Conservation (phyloP, 116 monocot genomes). For the Posidonia oceanica region DNA sequence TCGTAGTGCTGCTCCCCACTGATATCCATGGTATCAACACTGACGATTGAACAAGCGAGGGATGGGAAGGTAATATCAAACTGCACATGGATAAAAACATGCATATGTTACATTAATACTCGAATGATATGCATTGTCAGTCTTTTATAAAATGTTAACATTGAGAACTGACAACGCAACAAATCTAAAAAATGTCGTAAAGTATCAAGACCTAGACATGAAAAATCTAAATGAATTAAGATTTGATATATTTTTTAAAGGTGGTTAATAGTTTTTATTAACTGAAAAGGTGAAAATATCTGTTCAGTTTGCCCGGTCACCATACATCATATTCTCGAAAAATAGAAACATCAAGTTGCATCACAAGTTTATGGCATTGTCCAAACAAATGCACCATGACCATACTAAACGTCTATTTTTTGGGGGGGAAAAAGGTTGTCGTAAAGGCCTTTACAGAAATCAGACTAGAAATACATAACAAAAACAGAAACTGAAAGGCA, state of each 20-base stretch:
- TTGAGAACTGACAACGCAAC: too few relatives aligned
- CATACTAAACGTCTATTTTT: too few relatives aligned
- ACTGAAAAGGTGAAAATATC: too few relatives aligned
- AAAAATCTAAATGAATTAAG: not conserved
- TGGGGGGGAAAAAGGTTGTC: too few relatives aligned
- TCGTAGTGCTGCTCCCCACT: constrained; percentile 97
- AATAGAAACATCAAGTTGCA: too few relatives aligned
- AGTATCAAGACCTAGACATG: not conserved
- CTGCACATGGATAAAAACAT: constrained; percentile 33
- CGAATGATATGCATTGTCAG: too few relatives aligned
- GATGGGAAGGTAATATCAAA: constrained; percentile 93
- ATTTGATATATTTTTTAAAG: not conserved
- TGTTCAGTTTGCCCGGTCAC: too few relatives aligned
- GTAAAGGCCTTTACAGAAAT: too few relatives aligned
- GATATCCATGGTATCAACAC: constrained; percentile 91
- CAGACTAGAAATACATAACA: not conserved
- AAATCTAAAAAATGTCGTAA: not conserved
- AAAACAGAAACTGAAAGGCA: not conserved
- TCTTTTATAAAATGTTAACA: too few relatives aligned
- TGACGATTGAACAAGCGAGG: constrained; percentile 82
- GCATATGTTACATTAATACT: not conserved
- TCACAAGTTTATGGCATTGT: too few relatives aligned
- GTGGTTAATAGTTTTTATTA: not conserved
- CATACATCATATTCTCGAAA: too few relatives aligned
- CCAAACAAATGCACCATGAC: too few relatives aligned